phyloP scores from a whole-genome alignment of 371 early-diverging fungal genomes.

The Mortierella sp. region DNA sequence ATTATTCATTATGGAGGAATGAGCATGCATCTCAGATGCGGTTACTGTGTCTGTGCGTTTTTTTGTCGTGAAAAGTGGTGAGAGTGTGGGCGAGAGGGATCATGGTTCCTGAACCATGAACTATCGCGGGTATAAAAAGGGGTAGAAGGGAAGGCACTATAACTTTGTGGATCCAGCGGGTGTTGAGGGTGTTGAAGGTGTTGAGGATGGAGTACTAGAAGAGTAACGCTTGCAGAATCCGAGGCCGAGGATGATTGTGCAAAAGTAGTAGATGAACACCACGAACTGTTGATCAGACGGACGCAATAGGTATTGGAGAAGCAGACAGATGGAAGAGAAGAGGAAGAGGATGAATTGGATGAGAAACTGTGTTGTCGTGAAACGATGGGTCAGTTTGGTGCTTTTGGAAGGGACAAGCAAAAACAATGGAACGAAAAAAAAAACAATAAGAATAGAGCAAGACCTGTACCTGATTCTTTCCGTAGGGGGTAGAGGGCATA shows the following conservation, averaged over 20 bases:
- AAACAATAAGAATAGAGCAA: neutral
- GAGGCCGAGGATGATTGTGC: slow-evolving; percentile 19
- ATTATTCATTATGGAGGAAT: neutral
- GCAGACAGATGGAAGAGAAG: slow-evolving; percentile 3
- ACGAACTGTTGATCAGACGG: slow-evolving; percentile 1
- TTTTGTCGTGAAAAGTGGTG: neutral
- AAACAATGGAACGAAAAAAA: neutral
- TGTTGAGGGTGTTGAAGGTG: neutral
- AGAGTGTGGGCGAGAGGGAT: neutral
- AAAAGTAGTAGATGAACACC: slow-evolving; percentile 23
- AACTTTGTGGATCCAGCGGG: neutral
- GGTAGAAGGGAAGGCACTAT: too few species aligned
- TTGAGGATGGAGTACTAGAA: neutral
- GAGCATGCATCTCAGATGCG: neutral
- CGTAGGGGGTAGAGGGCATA: slow-evolving; percentile 12
- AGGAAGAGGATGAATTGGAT: neutral
- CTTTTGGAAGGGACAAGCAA: neutral
- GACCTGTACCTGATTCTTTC: slow-evolving; percentile 20
- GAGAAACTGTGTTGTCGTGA: neutral
- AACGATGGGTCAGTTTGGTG: neutral
- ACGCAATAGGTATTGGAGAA: neutral
- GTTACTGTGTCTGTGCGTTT: neutral
- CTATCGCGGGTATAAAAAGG: neutral
- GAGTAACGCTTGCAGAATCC: slow-evolving; percentile 16
- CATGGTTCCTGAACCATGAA: neutral